These are phyloP conservation scores for Mucor irregularis DNA, from an alignment of 371 early-diverging fungal genomes.

Conservation along the genomic window DNA sequence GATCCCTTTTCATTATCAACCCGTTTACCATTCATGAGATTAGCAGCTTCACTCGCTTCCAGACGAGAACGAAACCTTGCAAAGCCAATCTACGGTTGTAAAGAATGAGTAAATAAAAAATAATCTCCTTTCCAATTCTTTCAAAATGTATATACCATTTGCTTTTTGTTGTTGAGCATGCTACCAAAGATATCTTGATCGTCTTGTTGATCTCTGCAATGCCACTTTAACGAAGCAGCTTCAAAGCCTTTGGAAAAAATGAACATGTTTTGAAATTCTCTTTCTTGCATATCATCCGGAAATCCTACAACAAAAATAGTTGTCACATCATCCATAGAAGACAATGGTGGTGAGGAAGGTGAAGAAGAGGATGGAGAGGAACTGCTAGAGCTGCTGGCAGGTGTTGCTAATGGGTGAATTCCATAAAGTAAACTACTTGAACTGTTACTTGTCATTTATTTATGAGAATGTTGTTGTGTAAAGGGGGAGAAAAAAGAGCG, in stretches of 20 bases:
- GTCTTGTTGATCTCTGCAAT: conserved; percentile 60
- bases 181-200: conserved; percentile 15
- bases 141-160: conserved; percentile 80
- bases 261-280: conserved; percentile 98
- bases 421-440: background rate
- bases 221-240: conserved; percentile 90
- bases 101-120: background rate
- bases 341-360: conserved; percentile 11
- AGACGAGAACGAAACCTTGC: conserved; percentile 42
- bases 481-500: conserved; percentile 10
- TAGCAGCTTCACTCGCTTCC: conserved; percentile 39
- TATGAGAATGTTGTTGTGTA: background rate
- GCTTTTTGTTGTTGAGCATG: conserved; percentile 57
- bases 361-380: background rate
- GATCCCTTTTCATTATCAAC: conserved; percentile 40
- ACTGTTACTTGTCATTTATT: conserved; percentile 8
- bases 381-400: conserved; percentile 10
- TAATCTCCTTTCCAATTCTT: background rate
- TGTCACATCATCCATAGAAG: conserved; percentile 65
- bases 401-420: conserved; percentile 19
- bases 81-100: conserved; percentile 40
- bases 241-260: conserved; percentile 93
- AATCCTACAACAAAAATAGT: conserved; percentile 98
- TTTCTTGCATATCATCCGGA: conserved; percentile 95
- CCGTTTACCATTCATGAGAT: conserved; percentile 37